Evolutionary conservation across 176 grass and related monocot species (phyloP).

Genomic region (Neostapfia colusana): DNA sequence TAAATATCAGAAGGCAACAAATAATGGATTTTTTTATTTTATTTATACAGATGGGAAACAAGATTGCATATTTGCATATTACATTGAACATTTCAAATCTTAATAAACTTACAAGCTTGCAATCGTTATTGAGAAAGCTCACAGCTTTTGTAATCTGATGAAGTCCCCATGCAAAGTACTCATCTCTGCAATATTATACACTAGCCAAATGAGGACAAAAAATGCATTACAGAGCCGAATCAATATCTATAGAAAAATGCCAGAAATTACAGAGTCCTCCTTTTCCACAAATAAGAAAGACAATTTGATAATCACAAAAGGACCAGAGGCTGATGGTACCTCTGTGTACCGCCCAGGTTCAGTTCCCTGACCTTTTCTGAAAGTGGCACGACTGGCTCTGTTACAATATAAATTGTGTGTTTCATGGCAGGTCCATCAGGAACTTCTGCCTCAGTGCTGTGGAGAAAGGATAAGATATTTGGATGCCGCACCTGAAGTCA

Average conservation of each 20-base stretch:
- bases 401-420: conserved; percentile 94
- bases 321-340: conserved; percentile 53
- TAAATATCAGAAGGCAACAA: conserved; percentile 11
- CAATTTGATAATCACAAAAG: conserved; percentile 34
- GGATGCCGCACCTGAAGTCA: conserved; percentile 90
- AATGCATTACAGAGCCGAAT: not conserved
- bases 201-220: conserved; percentile 22
- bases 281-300: conserved; percentile 7
- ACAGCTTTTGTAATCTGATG: conserved; percentile 99
- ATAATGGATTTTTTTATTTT: too few species aligned
- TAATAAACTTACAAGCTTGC: conserved; percentile 80
- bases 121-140: conserved; percentile 99
- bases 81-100: conserved; percentile 15
- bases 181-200: conserved; percentile 67
- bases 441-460: conserved; percentile 90
- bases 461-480: conserved; percentile 98
- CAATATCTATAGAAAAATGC: conserved; percentile 18
- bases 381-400: conserved; percentile 92
- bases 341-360: conserved; percentile 83
- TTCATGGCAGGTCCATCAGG: conserved; percentile 73
- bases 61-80: conserved; percentile 14
- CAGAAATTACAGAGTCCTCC: conserved; percentile 1
- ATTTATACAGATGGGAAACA: not conserved
- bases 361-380: conserved; percentile 92
- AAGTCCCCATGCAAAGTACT: conserved; percentile 98